Evolutionary conservation across 2,329 filamentous ascomycete genomes (phyloP), one percentile per base, ranked within the genome.

Genomic region (Cytospora piceicola): DNA sequence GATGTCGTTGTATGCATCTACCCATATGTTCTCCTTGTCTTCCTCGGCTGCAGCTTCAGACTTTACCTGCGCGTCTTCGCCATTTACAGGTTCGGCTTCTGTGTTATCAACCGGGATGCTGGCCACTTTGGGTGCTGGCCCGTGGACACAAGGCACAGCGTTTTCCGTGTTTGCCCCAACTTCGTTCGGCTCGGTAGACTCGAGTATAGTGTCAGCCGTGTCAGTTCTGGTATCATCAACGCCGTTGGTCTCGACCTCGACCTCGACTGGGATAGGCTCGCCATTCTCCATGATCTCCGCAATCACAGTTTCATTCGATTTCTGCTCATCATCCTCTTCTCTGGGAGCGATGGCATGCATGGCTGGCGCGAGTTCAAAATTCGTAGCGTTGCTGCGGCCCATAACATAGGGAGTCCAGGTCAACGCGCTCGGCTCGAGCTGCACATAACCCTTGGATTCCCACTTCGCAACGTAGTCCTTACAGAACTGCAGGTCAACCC

Each of bases 371-470:
- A 93, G 86, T 73, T 96, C 93, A 72, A 95, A 94, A 72, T 92
- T 91, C 4, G 90, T 90, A 42, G 90, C 87, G 70, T 91, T 94
- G 75, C 87, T 90, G 68, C 93, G 88, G 30, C 95, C 94, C 93
- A 97, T 98, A 52, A 98, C 89, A 75, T 97, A 99, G 0, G 95
- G 95, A 17, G 94, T 97, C 95, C 95, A 99, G 14, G 94, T 90
- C 30, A 99, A 83, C 22, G 88, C 88, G 54, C 90, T 88, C 0
- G 91, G 87, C 70, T 95, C 91, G 42, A 99, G 85, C 72, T 88
- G 90, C 27, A 97, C 91, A 71, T 97, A 96, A 12, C 90, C 89
- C 74, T 97, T 97, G 58, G 85, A 84, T 73, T 97, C 92, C 87
- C 94, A 97, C 70, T 94, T 95, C 36, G 87, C 85, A 67, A 97